Base-by-base conservation (phyloP, 257 asterid species). In the Cinchona pubescens region DNA sequence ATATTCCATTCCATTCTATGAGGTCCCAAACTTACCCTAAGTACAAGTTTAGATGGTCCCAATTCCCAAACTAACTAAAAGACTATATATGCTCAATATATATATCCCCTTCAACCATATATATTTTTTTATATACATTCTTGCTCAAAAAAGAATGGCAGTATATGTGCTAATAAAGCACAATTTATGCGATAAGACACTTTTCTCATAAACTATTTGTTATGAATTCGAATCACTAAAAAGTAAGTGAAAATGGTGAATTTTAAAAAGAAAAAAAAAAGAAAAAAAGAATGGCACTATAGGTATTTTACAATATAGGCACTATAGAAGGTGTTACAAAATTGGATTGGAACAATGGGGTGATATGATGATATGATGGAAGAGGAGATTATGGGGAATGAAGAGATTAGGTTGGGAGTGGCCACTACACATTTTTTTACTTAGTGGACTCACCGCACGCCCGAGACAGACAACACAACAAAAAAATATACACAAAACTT, bases 381-480 rank as follows among this genome's bases (percentile, higher is more conserved):
- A 48, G 69, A 18, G n/a, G 69, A 60, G 67, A 71, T 25, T 3
- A 35, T 37, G 48, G 14, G 14, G 27, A 21, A 60, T n/a, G 45
- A 40, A 40, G 45, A 56, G 45, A 56, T 30, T 58, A 38, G 34
- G 25, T 68, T 74, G 74, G 68, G 67, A 59, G 87, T 85, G 86
- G 89, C 64, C 65, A 73, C 77, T 84, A 80, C 86, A 82, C 81
- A 59, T 68, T 75, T 56, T n/a, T 32, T 75, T 58, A 75, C 83
- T 79, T 70, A 82, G 88, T 86, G 87, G 96, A 79, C 79, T 53
- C 70, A 75, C 85, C 80, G 88, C 96, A 90, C 89, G 91, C 91
- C 70, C 82, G 25, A 71, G 38, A 67, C 60, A 60, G 42, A 19
- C 25, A 51, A n/a, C 29, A 29, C 62, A 55, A 23, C n/a, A n/a